A percentile compares a stretch with the other conserved stretches of the same genome.
Conservation (phyloP, 495 filamentous ascomycete genomes). For the Tricharina praecox region DNA sequence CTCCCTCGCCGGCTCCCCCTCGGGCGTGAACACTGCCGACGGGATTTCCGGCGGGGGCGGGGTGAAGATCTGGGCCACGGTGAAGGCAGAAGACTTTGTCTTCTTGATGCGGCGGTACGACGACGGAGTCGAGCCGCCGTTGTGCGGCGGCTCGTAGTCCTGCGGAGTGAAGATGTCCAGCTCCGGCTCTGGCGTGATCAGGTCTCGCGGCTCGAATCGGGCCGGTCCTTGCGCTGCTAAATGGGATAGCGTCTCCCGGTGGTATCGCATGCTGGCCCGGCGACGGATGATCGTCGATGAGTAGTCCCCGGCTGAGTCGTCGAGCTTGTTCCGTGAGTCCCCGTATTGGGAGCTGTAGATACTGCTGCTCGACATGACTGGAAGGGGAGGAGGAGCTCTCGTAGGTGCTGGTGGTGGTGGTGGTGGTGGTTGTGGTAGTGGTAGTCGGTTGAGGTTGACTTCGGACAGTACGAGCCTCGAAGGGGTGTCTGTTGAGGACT, state of each 20-base stretch:
- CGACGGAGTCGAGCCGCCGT: conserved; percentile 48
- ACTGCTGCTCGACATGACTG: too few species aligned
- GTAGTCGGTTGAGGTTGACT: conserved; percentile 3
- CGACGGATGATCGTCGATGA: not conserved
- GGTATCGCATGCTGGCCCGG: conserved; percentile 3
- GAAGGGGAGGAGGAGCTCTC: too few species aligned
- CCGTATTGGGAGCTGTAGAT: too few species aligned
- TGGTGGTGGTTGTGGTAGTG: too few species aligned
- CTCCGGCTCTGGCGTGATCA: too few species aligned
- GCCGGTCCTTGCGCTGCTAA: too few species aligned
- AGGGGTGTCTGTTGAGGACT: conserved; percentile 2
- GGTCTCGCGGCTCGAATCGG: too few species aligned
- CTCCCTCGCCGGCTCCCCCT: conserved; percentile 11
- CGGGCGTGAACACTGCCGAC: conserved; percentile 13
- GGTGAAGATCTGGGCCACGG: conserved; percentile 18
- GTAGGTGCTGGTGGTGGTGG: too few species aligned
- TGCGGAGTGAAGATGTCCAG: conserved; percentile 17
- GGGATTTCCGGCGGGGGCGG: conserved; percentile 9
- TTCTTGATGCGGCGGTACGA: conserved; percentile 60
- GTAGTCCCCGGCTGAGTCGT: too few species aligned
- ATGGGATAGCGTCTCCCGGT: not conserved
- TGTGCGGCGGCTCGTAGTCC: conserved; percentile 40
- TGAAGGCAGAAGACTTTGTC: conserved; percentile 59
- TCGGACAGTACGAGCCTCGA: conserved; percentile 1
- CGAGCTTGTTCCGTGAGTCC: too few species aligned